Base-by-base conservation (phyloP, 2,329 filamentous ascomycete species). In the Harringtonia aguacate region DNA sequence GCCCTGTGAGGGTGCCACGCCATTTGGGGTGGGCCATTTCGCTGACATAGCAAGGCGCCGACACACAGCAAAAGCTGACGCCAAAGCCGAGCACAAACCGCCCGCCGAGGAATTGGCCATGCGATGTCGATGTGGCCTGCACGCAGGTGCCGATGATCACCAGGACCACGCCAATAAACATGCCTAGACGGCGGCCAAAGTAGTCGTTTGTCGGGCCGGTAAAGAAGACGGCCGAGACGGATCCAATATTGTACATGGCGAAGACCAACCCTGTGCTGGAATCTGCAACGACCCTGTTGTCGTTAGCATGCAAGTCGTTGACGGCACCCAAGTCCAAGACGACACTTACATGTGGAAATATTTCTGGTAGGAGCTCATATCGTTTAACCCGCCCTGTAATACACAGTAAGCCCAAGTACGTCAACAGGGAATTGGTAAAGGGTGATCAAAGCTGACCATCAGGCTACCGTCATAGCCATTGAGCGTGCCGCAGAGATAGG, bases 231-330 rank as follows among this genome's bases (percentile, higher is more conserved):
- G 77, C 75, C 7, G 74, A 67, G 36, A 81, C 67, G 8, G 71
- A 71, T 44, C 76, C 76, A 50, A 78, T 75, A 50, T 79, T 79
- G 56, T 79, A 79, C 52, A 81, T 69, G 43, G 71, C 71, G 46
- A 75, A 75, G 28, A 76, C 63, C 15, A 76, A 59, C 4, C 73
- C 73, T 1, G 72, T 75, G 41, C 56, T 44, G 0, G 67, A 66
- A 30, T 64, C 68, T 8, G 61, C 64, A 4, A 59, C 57, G 34
- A 53, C 51, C 59, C 58, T 65, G 29, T 28, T 8, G 5, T 14
- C 36, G 46, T 45, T 9, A 43, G 40, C 12, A 15, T 14, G 27
- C 3, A 8, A 2, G 22, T 8, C 13, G 6, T n/a, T n/a, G n/a
- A n/a, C n/a, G n/a, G n/a, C n/a, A n/a, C n/a, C n/a, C n/a, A n/a